Conservation (phyloP, 768 basidiomycete species). For the Psilocybe subaeruginosa region DNA sequence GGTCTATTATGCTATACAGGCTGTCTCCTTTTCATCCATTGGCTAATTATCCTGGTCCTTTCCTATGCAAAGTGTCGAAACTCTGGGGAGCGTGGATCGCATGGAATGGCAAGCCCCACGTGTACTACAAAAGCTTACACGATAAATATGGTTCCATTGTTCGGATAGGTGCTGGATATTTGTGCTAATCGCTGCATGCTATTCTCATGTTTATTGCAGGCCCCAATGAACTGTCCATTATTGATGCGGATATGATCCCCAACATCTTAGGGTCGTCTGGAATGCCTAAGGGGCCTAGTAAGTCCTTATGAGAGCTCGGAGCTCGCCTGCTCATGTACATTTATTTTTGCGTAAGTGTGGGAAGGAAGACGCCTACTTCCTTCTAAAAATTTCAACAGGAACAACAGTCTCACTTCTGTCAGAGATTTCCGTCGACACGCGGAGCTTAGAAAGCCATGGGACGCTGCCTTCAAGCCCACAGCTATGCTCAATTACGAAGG, state of each 20-base stretch:
- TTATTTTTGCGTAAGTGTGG: conserved; percentile 21
- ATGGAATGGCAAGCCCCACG: conserved; percentile 43
- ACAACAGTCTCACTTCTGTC: conserved; percentile 30
- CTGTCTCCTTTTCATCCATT: conserved; percentile 53
- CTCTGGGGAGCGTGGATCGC: conserved; percentile 37
- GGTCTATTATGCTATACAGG: conserved; percentile 38
- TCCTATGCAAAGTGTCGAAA: conserved; percentile 41
- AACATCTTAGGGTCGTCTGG: conserved; percentile 38
- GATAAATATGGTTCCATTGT: conserved; percentile 58
- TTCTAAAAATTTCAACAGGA: conserved; percentile 15
- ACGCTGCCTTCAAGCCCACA: conserved; percentile 35
- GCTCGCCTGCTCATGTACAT: neutral
- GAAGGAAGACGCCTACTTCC: conserved; percentile 26
- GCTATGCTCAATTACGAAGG: conserved; percentile 31
- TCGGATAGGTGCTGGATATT: conserved; percentile 46
- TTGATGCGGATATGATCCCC: conserved; percentile 31
- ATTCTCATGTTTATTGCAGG: conserved; percentile 26
- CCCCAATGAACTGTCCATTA: conserved; percentile 48
- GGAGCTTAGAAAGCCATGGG: conserved; percentile 41
- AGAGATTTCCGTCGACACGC: conserved; percentile 37
- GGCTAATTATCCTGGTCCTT: conserved; percentile 48
- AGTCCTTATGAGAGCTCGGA: conserved; percentile 13
- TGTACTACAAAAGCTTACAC: conserved; percentile 48
- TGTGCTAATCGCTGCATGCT: neutral
- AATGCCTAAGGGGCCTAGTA: conserved; percentile 44